Evolutionary conservation across 495 filamentous ascomycete genomes (phyloP), one percentile per base, ranked within the genome.

Genomic region (Hypoxylon trugodes): DNA sequence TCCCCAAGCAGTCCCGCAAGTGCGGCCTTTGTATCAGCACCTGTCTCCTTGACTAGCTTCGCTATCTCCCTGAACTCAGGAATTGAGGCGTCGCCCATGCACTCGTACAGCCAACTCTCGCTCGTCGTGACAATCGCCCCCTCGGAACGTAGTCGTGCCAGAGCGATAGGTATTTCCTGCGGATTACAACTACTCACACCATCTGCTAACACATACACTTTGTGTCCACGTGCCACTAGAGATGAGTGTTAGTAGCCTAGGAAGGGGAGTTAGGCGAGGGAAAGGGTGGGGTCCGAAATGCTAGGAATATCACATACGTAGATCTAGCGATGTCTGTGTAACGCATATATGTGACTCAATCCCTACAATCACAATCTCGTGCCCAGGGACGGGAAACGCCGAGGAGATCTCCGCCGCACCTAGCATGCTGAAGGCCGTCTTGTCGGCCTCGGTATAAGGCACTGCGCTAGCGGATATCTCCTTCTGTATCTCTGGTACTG

Each of bases 271-370:
- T n/a, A n/a, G n/a, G n/a, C n/a, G n/a, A n/a, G n/a, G n/a, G n/a
- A n/a, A n/a, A n/a, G n/a, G n/a, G n/a, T n/a, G n/a, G n/a, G n/a
- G n/a, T n/a, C n/a, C n/a, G n/a, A n/a, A n/a, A n/a, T n/a, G n/a
- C n/a, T n/a, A n/a, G n/a, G n/a, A n/a, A n/a, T n/a, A n/a, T n/a
- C n/a, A n/a, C n/a, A n/a, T n/a, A n/a, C n/a, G 72, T 19, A 96
- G 71, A 75, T 97, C 95, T 1, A 98, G 80, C 24, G 90, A 85
- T 18, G 94, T 97, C 79, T 97, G 94, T 59, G 90, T 91, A 2
- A 98, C 87, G 77, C 95, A 98, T 69, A 98, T 94, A 73, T 98
- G 95, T 19, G 84, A 83, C 75, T 98, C 95, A 69, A 98, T 96
- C 7, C 95, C 95, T 4, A 96, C 88, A 48, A 94, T 81, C 8